A percentile compares a stretch with the other conserved stretches of the same genome.
Evolutionary conservation across 371 early-diverging fungal species (phyloP).

Genomic region (Mucor lusitanicus): DNA sequence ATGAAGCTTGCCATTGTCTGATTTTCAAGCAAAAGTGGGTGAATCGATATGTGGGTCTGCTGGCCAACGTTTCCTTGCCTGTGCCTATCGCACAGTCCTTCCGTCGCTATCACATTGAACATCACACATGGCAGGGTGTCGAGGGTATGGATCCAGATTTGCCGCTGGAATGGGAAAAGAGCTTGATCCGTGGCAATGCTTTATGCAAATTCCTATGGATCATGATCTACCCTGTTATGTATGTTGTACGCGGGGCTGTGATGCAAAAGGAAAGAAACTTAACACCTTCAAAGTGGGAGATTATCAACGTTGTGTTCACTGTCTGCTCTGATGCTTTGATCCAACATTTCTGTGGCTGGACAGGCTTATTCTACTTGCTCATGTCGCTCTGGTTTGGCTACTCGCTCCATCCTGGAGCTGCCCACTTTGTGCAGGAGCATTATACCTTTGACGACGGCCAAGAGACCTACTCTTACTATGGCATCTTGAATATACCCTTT

Average conservation of each 20-base stretch:
- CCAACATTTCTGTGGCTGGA: conserved; percentile 60
- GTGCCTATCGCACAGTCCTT: conserved; percentile 83
- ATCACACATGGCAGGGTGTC: conserved; percentile 96
- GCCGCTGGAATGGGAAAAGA: conserved; percentile 88
- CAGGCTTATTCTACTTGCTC: conserved; percentile 75
- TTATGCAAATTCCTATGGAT: conserved; percentile 80
- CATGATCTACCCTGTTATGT: conserved; percentile 87
- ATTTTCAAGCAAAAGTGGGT: conserved; percentile 63
- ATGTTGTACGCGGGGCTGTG: conserved; percentile 84
- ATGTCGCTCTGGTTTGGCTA: conserved; percentile 89
- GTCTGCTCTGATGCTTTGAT: conserved; percentile 63
- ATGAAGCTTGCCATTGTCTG: conserved; percentile 90
- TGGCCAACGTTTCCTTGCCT: conserved; percentile 85
- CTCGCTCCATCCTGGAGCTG: conserved; percentile 93
- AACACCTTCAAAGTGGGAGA: conserved; percentile 76
- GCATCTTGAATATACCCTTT: conserved; percentile 79
- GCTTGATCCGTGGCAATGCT: conserved; percentile 76
- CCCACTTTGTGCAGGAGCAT: conserved; percentile 98
- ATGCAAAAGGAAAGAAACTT: conserved; percentile 62
- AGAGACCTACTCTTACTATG: conserved; percentile 98
- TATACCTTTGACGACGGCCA: conserved; percentile 94
- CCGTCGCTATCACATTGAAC: conserved; percentile 94
- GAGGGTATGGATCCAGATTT: conserved; percentile 93
- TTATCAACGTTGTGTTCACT: conserved; percentile 75
- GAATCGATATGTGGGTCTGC: conserved; percentile 81